Evolutionary conservation across 495 filamentous ascomycete genomes (phyloP), one percentile per base, ranked within the genome.

Genomic region (Penicillium argentinense): DNA sequence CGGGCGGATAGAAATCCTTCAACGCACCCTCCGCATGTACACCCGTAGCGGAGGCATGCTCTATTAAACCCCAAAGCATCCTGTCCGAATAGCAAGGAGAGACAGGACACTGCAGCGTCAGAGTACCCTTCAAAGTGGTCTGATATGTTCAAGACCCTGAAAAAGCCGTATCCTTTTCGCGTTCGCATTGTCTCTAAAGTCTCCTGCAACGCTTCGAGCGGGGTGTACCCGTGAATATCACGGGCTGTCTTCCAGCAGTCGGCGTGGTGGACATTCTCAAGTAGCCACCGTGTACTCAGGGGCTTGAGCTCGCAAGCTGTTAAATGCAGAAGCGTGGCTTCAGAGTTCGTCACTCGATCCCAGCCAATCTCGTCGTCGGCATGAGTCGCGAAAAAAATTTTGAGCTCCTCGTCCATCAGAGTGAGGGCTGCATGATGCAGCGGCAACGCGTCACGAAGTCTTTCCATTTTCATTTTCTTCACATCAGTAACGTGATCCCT

Each of bases 1-100:
- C 58, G 56, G 30, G 67, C 58, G 32, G 54, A 64, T 29, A 67
- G 34, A 51, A 67, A 60, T 28, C 63, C 59, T 38, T 47, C 51
- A 14, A 65, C 33, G 36, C 65, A 71, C 38, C 62, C 26, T 42
- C 61, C 57, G 43, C 59, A 71, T 34, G 51, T 63, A 42, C 57
- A 59, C 19, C 61, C 57, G 37, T 53, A 60, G 53, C 51, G 52
- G 33, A 62, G 28, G 40, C 57, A 51, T 51, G 26, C 40, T 19
- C 45, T 25, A 42, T 42, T 40, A 44, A 52, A 33, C 26, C 24
- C 29, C 29, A 26, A 39, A 51, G 42, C 33, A 48, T 51, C 36
- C 38, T 45, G 33, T 44, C 33, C 39, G 3, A 26, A 47, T 16
- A 66, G 48, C 46, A 54, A 51, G 36, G 51, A 46, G 25, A 65